Base-by-base conservation (phyloP, 2,329 filamentous ascomycete species). In the Epichloe gansuensis region DNA sequence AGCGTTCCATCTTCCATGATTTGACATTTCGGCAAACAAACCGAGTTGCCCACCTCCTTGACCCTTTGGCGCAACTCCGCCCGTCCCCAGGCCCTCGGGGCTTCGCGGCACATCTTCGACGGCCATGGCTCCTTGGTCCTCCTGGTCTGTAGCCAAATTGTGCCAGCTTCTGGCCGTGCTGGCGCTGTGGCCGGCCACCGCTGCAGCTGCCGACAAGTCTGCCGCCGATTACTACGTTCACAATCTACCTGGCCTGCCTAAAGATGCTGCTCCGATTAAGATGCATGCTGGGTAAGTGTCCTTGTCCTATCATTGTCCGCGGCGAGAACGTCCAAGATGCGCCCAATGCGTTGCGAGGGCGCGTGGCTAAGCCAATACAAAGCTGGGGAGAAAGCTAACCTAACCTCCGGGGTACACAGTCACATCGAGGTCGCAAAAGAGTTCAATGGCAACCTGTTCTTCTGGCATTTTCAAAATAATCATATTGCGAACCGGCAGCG, bases 381-480 rank as follows among this genome's bases (percentile, higher is more conserved):
- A 47, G 41, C 4, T 11, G 12, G 17, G 15, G 21, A 38, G 23
- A 25, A 50, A 27, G 40, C 49, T 50, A 50, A 34, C 23, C 44
- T 31, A 50, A 34, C 46, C 25, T 34, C 12, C 12, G 3, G n/a
- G 13, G 6, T 65, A 38, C 40, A 6, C 64, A 95, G 89, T 51
- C 93, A 98, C 72, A 85, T 98, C 67, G 90, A 97, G 70, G 78
- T 98, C 62, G 86, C 83, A 36, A 80, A 85, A 21, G 83, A 89
- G 58, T 80, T 85, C 66, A 89, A 97, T 65, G 91, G 89, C 60
- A 95, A 97, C 68, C 72, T 98, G 17, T 98, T 97, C 75, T 98
- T 98, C 75, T 98, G 93, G 93, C 88, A 96, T 64, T 96, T 87
- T 66, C 82, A 95, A 66, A 97, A 97, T 66, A 80, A 87, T 59